Percentiles rank a stretch among this genome's conserved stretches.
Evolutionary conservation across 78 protist genomes (phyloP).

Genomic region (Dictyostelium discoideum): DNA sequence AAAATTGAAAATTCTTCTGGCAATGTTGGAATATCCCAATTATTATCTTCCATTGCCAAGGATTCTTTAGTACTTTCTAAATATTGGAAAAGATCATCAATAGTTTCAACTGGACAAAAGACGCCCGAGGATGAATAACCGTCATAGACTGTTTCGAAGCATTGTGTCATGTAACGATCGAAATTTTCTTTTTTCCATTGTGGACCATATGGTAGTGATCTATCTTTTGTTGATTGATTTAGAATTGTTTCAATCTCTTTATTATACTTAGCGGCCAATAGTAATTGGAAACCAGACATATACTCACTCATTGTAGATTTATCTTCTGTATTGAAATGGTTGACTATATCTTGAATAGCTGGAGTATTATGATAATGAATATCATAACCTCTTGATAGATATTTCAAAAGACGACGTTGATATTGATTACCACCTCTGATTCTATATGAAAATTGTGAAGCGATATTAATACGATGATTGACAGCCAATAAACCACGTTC

Average conservation of each 20-base stretch:
- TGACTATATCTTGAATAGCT: background rate
- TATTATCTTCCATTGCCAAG: background rate
- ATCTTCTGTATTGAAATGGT: background rate
- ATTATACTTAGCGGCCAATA: background rate
- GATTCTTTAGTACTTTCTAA: background rate
- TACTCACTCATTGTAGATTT: background rate
- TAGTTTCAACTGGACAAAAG: background rate
- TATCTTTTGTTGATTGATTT: background rate
- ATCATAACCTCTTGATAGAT: slow-evolving; percentile 29
- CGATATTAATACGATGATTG: slow-evolving; percentile 23
- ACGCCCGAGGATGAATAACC: background rate
- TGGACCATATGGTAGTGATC: background rate
- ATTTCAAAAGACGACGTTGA: slow-evolving; percentile 21
- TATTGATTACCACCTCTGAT: background rate
- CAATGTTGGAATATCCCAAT: background rate
- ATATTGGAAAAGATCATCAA: background rate
- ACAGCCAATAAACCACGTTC: slow-evolving; percentile 22
- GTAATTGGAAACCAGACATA: background rate
- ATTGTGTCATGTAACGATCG: background rate
- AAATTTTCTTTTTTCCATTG: background rate
- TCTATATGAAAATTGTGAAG: background rate
- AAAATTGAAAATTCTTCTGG: background rate
- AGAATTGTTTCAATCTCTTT: background rate
- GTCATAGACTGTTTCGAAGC: background rate
- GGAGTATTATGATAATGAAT: background rate